These are phyloP conservation scores for Meripilus lineatus DNA, from an alignment of 1,284 basidiomycete species.

Conservation along the genomic window DNA sequence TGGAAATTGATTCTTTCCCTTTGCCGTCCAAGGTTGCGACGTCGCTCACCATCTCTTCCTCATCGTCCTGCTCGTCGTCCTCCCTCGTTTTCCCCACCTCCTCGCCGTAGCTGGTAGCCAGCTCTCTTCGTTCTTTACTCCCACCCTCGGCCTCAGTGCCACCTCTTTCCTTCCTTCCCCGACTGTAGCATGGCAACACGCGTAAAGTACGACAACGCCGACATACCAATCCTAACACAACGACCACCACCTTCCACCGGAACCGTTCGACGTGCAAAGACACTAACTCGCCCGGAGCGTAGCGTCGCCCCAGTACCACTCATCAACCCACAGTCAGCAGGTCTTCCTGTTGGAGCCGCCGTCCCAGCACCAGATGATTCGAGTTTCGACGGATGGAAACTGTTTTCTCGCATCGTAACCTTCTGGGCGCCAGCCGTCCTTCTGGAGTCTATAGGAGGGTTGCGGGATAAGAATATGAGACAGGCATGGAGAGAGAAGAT, in stretches of 20 bases:
- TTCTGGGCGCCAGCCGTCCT: slow-evolving; percentile 89
- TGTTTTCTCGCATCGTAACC: slow-evolving; percentile 77
- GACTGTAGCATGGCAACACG: slow-evolving; percentile 15
- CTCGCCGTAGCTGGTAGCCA: slow-evolving; percentile 13
- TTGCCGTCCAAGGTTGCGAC: slow-evolving; percentile 1
- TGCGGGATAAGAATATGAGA: slow-evolving; percentile 72
- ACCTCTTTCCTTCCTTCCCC: slow-evolving; percentile 14
- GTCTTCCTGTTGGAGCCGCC: slow-evolving; percentile 29
- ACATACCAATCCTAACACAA: slow-evolving; percentile 67
- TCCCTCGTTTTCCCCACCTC: slow-evolving; percentile 5
- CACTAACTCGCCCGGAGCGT: slow-evolving; percentile 93
- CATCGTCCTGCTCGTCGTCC: slow-evolving; percentile 5
- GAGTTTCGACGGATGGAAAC: slow-evolving; percentile 74
- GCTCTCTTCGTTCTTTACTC: slow-evolving; percentile 13
- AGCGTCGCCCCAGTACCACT: slow-evolving; percentile 91
- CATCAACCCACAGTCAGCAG: slow-evolving; percentile 67
- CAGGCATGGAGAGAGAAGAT: slow-evolving; percentile 99
- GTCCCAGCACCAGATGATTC: slow-evolving; percentile 25
- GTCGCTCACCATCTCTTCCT: slow-evolving; percentile 4
- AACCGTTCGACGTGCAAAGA: slow-evolving; percentile 82
- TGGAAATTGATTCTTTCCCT: background rate
- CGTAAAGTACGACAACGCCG: slow-evolving; percentile 36
- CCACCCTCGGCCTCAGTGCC: slow-evolving; percentile 13
- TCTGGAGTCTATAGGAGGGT: slow-evolving; percentile 70
- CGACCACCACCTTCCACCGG: slow-evolving; percentile 49